These are phyloP conservation scores for Dictyophora rubrovolvata DNA, from an alignment of 768 basidiomycete species.

Conservation along the genomic window DNA sequence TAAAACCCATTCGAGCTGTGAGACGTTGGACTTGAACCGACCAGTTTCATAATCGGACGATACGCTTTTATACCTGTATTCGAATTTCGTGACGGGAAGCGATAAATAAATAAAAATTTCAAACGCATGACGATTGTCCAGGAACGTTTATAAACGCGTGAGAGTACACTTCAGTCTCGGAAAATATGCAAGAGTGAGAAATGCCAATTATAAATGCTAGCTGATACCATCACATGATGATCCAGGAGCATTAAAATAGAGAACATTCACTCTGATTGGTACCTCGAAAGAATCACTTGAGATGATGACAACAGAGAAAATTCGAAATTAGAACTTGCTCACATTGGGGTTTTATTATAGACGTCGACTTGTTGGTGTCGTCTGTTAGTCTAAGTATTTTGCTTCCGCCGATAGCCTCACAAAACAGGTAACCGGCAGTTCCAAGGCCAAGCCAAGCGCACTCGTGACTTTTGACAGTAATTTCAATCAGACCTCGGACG, in stretches of 20 bases:
- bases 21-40: neutral
- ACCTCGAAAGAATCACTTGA: neutral
- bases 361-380: too few relatives aligned
- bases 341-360: too few relatives aligned
- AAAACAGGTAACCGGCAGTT: too few relatives aligned
- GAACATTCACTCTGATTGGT: neutral
- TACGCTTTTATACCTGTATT: neutral
- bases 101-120: neutral
- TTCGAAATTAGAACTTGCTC: too few relatives aligned
- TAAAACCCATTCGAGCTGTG: neutral
- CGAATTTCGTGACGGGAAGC: neutral
- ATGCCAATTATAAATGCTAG: neutral
- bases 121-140: neutral
- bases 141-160: neutral
- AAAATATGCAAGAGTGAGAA: neutral
- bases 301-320: neutral
- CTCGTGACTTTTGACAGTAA: too few relatives aligned
- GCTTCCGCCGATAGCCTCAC: too few relatives aligned
- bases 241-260: neutral
- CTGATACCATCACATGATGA: neutral
- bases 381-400: too few relatives aligned
- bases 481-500: too few relatives aligned
- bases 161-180: neutral
- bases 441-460: too few relatives aligned
- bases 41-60: neutral